These are phyloP conservation scores for Eustoma russellianum DNA, from an alignment of 257 asterid genomes.

Conservation along the genomic window DNA sequence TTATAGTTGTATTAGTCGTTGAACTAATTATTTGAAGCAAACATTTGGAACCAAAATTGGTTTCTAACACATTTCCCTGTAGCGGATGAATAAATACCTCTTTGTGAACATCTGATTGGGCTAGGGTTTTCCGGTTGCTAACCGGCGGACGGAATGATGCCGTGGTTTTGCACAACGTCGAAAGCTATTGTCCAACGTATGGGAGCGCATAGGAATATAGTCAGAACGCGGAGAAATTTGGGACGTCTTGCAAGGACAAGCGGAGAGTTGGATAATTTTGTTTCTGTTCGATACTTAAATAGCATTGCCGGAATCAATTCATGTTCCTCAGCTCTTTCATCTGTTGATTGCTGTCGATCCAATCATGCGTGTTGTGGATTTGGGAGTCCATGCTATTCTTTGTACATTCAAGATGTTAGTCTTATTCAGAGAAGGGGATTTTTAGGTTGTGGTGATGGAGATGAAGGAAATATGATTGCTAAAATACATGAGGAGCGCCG, in stretches of 20 bases:
- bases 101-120: slow-evolving; percentile 1
- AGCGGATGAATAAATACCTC: not conserved
- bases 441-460: slow-evolving; percentile 86
- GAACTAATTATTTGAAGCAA: no score
- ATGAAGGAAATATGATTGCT: slow-evolving; percentile 53
- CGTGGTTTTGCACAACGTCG: slow-evolving; percentile 36
- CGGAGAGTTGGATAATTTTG: slow-evolving; percentile 11
- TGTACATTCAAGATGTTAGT: slow-evolving; percentile 9
- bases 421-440: slow-evolving; percentile 53
- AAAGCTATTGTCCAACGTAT: slow-evolving; percentile 39
- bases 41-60: no score
- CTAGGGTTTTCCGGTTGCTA: not conserved
- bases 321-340: slow-evolving; percentile 15
- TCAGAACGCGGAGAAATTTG: slow-evolving; percentile 19
- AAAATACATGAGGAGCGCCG: slow-evolving; percentile 68
- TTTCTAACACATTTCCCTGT: no score
- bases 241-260: slow-evolving; percentile 9
- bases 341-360: slow-evolving; percentile 7
- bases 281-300: slow-evolving; percentile 41
- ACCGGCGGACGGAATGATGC: slow-evolving; percentile 21
- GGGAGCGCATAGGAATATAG: slow-evolving; percentile 22
- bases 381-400: slow-evolving; percentile 13
- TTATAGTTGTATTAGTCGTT: no score
- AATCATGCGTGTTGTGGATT: slow-evolving; percentile 12
- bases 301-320: slow-evolving; percentile 31